Percentiles rank a stretch among this genome's conserved stretches.
phyloP scores from a whole-genome alignment of 495 filamentous ascomycete genomes.

The Physcia stellaris region DNA sequence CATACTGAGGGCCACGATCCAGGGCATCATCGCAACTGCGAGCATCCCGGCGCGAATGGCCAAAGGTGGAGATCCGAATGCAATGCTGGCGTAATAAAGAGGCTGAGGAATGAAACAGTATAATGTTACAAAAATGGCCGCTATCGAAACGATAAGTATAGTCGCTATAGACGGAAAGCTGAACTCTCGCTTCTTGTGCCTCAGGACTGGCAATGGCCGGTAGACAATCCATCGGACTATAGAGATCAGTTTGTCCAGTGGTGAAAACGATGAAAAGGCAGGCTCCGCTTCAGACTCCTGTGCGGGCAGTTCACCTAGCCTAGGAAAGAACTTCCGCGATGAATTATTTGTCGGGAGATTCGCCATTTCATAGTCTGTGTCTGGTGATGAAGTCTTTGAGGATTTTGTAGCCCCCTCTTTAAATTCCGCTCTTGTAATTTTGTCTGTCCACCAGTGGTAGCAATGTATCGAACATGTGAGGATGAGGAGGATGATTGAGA shows the following conservation, averaged over 20 bases:
- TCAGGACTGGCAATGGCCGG: conserved; percentile 58
- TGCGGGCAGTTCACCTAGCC: conserved; percentile 32
- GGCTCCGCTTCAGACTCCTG: conserved; percentile 43
- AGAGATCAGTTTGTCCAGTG: conserved; percentile 62
- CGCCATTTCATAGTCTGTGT: conserved; percentile 54
- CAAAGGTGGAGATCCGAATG: conserved; percentile 74
- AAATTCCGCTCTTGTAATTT: conserved; percentile 69
- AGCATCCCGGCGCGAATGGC: conserved; percentile 90
- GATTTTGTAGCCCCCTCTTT: conserved; percentile 53
- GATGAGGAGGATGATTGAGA: conserved; percentile 56
- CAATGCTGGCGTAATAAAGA: conserved; percentile 69
- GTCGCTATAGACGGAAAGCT: conserved; percentile 65
- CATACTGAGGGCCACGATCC: conserved; percentile 80
- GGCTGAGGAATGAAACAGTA: conserved; percentile 78
- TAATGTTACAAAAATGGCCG: conserved; percentile 57
- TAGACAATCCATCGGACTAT: conserved; percentile 78
- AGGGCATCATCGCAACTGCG: conserved; percentile 83
- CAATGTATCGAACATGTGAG: conserved; percentile 49
- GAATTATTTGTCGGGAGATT: conserved; percentile 54
- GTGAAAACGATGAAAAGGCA: conserved; percentile 51
- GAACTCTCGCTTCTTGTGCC: conserved; percentile 45
- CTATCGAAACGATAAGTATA: conserved; percentile 46
- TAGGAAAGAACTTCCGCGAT: conserved; percentile 59
- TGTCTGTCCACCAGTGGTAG: conserved; percentile 80
- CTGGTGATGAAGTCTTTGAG: conserved; percentile 40